These are phyloP conservation scores for Sporothrix curviconia DNA, from an alignment of 2,329 filamentous ascomycete genomes.

Conservation along the genomic window DNA sequence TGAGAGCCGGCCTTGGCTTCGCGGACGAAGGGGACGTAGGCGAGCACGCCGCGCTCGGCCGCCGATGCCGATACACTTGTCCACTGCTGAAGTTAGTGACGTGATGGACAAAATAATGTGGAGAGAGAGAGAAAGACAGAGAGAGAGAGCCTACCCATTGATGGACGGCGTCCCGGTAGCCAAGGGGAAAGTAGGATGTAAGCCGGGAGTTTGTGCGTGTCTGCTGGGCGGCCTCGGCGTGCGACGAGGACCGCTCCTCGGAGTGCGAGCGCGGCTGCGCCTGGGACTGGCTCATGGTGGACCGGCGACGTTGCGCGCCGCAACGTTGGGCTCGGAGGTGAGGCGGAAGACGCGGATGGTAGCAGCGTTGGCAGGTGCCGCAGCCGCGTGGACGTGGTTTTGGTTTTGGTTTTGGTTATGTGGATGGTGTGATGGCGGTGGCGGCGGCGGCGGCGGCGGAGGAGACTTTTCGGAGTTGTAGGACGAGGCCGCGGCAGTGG, in stretches of 20 bases:
- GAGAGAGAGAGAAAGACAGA: not conserved
- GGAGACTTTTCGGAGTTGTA: constrained; percentile 14
- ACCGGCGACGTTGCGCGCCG: not conserved
- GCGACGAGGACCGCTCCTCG: constrained; percentile 9
- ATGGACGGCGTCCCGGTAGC: constrained; percentile 83
- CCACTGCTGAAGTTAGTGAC: constrained; percentile 59
- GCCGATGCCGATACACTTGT: constrained; percentile 70
- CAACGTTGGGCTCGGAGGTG: constrained; percentile 14
- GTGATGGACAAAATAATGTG: constrained; percentile 16
- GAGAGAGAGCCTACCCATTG: constrained; percentile 65
- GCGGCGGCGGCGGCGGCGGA: not conserved
- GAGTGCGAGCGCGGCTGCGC: constrained; percentile 9
- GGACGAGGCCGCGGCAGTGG: constrained; percentile 17
- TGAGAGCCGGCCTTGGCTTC: constrained; percentile 50
- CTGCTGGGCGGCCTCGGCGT: constrained; percentile 9
- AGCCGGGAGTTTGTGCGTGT: constrained; percentile 32
- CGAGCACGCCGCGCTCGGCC: constrained; percentile 83
- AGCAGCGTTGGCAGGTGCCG: not conserved
- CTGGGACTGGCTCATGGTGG: constrained; percentile 5
- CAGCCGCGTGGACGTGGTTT: not conserved
- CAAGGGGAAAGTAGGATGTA: constrained; percentile 69
- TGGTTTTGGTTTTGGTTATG: too few species aligned
- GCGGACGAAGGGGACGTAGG: constrained; percentile 75
- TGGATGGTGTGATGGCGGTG: too few species aligned
- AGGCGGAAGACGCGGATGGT: constrained; percentile 16